Base-by-base conservation (phyloP, 176 grass and related monocot species). In the Raddia guianensis region DNA sequence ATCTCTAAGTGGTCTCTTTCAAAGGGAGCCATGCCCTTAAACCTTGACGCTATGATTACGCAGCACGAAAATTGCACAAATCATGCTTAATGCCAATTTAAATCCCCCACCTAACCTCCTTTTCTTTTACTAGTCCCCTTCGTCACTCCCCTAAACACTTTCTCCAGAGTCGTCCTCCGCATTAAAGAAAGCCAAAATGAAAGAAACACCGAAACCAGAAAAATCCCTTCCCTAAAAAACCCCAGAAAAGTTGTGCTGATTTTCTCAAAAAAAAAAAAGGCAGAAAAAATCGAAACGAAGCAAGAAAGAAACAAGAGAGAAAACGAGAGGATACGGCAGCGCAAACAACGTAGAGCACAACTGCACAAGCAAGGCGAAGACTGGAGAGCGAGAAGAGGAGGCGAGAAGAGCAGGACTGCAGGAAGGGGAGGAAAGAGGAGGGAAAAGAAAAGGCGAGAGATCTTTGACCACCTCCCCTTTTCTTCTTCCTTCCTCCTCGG, bases 11-110 rank as follows among this genome's bases (percentile, higher is more conserved):
- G 27, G 27, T 27, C 27, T 27, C 27, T 40, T 40, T 40, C 37
- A 5, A 40, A 40, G 37, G 37, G 4, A 40, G 37, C 37, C 37
- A 40, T 40, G 37, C 37, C 37, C 37, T 40, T 40, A 2, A 40
- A 40, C 37, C 2, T 3, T 5, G 61, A 49, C 51, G 65, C 77
- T 66, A 85, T 81, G 66, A 89, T 89, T 89, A 72, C 53, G 67
- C 87, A 35, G 72, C 78, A 70, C 12, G 47, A 66, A 79, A 79
- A 56, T 43, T 59, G 87, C 82, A 85, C 83, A 75, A 45, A 73
- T 82, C 57, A 45, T 72, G 72, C 49, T 75, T 76, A 65, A 72
- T 89, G 83, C 6, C 82, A 72, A 12, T 72, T 77, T 60, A 72
- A 83, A 77, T 59, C 51, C 72, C 43, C 19, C 72, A 85, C 78